Base-by-base conservation (phyloP, 345 rosid genomes). In the Populus deltoides region DNA sequence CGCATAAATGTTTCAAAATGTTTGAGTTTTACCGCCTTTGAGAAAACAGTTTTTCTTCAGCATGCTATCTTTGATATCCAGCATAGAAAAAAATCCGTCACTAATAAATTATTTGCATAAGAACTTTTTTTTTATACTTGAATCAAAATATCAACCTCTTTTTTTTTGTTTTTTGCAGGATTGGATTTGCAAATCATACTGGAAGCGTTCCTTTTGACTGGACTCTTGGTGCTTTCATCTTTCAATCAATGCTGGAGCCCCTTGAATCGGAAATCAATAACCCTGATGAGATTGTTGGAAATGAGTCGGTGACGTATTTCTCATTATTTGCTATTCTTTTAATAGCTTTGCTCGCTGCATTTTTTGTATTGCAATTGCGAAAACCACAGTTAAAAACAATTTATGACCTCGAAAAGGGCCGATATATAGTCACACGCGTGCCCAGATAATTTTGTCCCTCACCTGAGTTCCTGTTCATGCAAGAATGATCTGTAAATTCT, bases 161-260 rank as follows among this genome's bases (percentile, higher is more conserved):
- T 25, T 1, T 25, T 4, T 29, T 27, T 76, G n/a, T 16, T 7
- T 6, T 47, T 24, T 75, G 76, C 84, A 88, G 90, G 78, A 75
- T 77, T 47, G 80, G 79, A 47, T 77, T 77, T 51, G 59, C 75
- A 5, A 79, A 86, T 70, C 67, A 79, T 43, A 80, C 77, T 3
- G 83, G 79, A 72, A 77, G 78, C 73, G 70, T 62, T 59, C 80
- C 83, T 17, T 71, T 81, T 57, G 90, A 88, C 81, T 86, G 90
- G 90, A 84, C 86, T 13, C 86, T 88, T 2, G 90, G 90, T 77
- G 89, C 89, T 74, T 88, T 84, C 75, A 66, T 86, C 72, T 65
- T 83, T 49, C 82, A 84, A 5, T 80, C 86, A 22, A 77, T 75
- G 82, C 36, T 71, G 75, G 80, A 86, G 11, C 69, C 85, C 2